Conservation (phyloP, 208 protist species). For the Phytomonas sp. region DNA sequence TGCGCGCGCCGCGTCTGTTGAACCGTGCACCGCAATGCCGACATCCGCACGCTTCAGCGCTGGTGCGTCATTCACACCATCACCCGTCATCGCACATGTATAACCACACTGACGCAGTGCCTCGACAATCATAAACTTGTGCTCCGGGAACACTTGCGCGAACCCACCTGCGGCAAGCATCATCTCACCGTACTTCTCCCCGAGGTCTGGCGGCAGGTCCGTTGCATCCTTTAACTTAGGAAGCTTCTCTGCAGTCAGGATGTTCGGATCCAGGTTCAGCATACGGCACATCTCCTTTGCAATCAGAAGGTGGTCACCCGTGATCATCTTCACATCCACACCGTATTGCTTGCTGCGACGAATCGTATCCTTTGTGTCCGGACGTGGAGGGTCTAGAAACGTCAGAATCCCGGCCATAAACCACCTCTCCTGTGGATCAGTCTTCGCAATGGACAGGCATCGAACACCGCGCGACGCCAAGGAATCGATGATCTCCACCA, state of each 20-base stretch:
- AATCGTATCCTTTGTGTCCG: slow-evolving; percentile 88
- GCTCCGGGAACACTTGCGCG: slow-evolving; percentile 92
- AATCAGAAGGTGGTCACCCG: slow-evolving; percentile 89
- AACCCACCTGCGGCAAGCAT: slow-evolving; percentile 71
- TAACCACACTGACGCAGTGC: slow-evolving; percentile 82
- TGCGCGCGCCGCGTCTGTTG: slow-evolving; percentile 90
- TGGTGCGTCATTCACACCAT: slow-evolving; percentile 95
- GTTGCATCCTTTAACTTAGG: slow-evolving; percentile 54
- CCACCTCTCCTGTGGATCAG: slow-evolving; percentile 52
- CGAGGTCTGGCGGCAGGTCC: slow-evolving; percentile 47
- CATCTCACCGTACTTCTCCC: slow-evolving; percentile 60
- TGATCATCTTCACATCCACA: slow-evolving; percentile 94
- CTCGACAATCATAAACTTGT: slow-evolving; percentile 94
- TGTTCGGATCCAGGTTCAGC: slow-evolving; percentile 88
- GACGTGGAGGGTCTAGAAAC: slow-evolving; percentile 88
- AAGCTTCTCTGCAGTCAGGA: slow-evolving; percentile 68
- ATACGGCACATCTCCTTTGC: slow-evolving; percentile 90
- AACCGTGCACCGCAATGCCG: slow-evolving; percentile 92
- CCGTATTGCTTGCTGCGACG: slow-evolving; percentile 73
- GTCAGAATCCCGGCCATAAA: slow-evolving; percentile 83
- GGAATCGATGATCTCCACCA: slow-evolving; percentile 65
- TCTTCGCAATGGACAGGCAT: slow-evolving; percentile 62
- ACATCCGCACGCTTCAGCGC: slow-evolving; percentile 95
- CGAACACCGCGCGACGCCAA: slow-evolving; percentile 60
- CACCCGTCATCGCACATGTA: slow-evolving; percentile 95